Evolutionary conservation across 2,329 filamentous ascomycete genomes (phyloP).

Genomic region (Colletotrichum noveboracense): DNA sequence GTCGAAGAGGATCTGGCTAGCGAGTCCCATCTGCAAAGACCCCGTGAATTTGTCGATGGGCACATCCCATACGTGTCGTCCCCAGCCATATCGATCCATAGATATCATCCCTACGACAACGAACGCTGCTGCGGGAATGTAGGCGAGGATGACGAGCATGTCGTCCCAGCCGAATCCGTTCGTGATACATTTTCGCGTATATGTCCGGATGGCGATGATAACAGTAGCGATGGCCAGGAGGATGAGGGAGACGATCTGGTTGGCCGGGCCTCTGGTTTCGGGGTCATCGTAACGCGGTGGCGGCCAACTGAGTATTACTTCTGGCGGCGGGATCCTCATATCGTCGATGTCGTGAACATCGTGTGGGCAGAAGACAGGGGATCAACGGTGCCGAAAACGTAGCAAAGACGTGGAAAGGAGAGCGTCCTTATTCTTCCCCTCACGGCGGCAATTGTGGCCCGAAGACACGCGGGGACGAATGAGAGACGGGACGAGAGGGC

Average conservation of each 20-base stretch:
- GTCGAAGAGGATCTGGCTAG: constrained; percentile 40
- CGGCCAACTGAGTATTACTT: constrained; percentile 33
- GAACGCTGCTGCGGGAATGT: constrained; percentile 37
- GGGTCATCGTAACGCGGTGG: constrained; percentile 35
- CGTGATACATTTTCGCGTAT: constrained; percentile 37
- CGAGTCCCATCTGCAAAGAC: constrained; percentile 34
- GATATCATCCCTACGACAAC: constrained; percentile 32
- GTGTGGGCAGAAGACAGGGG: not conserved
- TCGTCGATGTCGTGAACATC: constrained; percentile 10
- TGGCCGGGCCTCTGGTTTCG: constrained; percentile 32
- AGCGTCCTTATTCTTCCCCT: constrained; percentile 1
- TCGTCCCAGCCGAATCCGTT: constrained; percentile 41
- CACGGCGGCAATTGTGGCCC: not conserved
- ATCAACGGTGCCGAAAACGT: not conserved
- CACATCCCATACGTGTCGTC: constrained; percentile 39
- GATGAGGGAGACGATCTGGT: constrained; percentile 29
- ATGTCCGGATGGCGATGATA: constrained; percentile 37
- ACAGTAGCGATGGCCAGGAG: constrained; percentile 32
- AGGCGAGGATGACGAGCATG: constrained; percentile 39
- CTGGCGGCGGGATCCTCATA: constrained; percentile 25
- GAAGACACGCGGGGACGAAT: not conserved
- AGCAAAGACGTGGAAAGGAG: not conserved
- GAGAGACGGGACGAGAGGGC: not conserved
- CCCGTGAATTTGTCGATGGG: constrained; percentile 23
- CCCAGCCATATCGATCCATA: constrained; percentile 32